Evolutionary conservation across 805 yeast genomes (phyloP), one percentile per base, ranked within the genome.

Genomic region (Hanseniaspora singularis): DNA sequence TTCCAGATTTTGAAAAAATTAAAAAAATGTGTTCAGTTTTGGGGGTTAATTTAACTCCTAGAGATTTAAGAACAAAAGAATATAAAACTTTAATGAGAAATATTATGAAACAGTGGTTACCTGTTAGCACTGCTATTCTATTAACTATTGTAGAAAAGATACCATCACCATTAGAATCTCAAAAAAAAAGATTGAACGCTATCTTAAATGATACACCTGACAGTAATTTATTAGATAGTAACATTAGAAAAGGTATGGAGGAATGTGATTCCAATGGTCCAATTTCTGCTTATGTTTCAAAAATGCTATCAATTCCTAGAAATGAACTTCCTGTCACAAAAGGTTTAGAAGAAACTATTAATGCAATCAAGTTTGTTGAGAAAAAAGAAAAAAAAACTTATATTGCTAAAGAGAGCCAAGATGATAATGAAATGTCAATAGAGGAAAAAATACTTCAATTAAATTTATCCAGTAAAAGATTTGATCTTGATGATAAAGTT

Each of bases 91-190:
- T 86, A 38, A 60, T 87, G 16, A 72, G 70, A 47, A 68, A 76
- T 7, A 73, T 92, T 3, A 77, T 89, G 76, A 76, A 86, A 1
- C 96, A 89, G 58, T 92, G 98, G 96, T 66, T 92, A 19, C 97
- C 99, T 0, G 75, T 92, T 4, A 81, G 96, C 20, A 79, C 83
- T 32, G 84, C 97, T 0, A 73, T 89, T 8, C 64, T 92, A 24
- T 70, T 92, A 9, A 77, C 94, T 1, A 94, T 89, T 4, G 79
- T 88, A 27, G 92, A 86, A 50, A 75, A 76, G 51, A 62, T 92
- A 40, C 96, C 96, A 0, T 81, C 94, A 7, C 98, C 98, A 1
- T 55, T 71, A 4, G 67, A 59, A 1, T 83, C 96, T 0, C 99
- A 92, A 61, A 64, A 63, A 19, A 74, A 71, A 28, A 73, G 96